Conservation (phyloP, 805 yeast species). For the Wickerhamiella hasegawae region DNA sequence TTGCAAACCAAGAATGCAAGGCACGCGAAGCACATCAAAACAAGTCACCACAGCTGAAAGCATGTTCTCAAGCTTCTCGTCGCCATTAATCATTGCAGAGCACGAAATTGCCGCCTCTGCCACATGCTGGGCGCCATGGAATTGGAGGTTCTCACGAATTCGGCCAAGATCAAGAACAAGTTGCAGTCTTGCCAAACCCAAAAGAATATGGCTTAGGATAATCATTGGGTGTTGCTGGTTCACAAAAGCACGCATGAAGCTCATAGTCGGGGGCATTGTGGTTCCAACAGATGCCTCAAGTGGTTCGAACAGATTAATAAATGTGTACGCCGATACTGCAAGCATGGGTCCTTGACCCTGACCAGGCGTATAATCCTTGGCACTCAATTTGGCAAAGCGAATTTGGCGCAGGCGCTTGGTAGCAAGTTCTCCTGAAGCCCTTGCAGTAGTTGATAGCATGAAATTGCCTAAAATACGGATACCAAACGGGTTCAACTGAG, state of each 20-base stretch:
- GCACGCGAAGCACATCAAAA: constrained; percentile 15
- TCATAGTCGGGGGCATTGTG: neutral
- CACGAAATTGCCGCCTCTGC: constrained; percentile 8
- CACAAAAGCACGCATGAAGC: constrained; percentile 3
- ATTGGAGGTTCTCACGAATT: constrained; percentile 5
- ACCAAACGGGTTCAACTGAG: constrained; percentile 4
- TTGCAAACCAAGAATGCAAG: constrained; percentile 14
- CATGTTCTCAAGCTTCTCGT: constrained; percentile 4
- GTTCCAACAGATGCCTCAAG: neutral
- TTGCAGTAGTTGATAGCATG: constrained; percentile 2
- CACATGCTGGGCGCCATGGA: constrained; percentile 5
- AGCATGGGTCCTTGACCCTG: constrained; percentile 8
- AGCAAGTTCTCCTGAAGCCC: neutral
- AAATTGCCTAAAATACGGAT: constrained; percentile 6
- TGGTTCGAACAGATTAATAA: constrained; percentile 2
- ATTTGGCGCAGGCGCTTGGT: constrained; percentile 1
- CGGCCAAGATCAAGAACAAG: constrained; percentile 4
- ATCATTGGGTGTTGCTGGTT: constrained; percentile 7
- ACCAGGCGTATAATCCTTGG: constrained; percentile 6
- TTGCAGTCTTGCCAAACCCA: constrained; percentile 4
- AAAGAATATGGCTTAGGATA: constrained; percentile 4
- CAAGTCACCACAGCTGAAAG: constrained; percentile 12
- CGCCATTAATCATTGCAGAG: neutral
- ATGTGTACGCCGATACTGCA: constrained; percentile 1
- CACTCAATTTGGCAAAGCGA: constrained; percentile 2